Evolutionary conservation across 2,329 filamentous ascomycete genomes (phyloP).

Genomic region (Chaetomiaceae sp.): DNA sequence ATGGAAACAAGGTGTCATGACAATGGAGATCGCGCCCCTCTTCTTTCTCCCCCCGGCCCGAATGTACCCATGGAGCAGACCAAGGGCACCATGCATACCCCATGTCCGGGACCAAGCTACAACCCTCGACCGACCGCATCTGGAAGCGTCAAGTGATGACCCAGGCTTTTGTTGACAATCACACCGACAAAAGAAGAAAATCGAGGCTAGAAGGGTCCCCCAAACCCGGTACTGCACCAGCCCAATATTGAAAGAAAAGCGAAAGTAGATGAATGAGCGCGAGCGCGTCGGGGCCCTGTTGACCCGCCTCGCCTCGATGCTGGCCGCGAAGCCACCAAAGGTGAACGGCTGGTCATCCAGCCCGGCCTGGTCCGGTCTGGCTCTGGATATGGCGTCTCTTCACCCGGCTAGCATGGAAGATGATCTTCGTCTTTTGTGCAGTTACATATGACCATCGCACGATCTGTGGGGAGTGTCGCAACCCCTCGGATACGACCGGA

Average conservation of each 20-base stretch:
- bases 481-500: constrained; percentile 9
- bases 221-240: constrained; percentile 13
- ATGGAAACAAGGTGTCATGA: background rate
- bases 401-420: background rate
- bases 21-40: constrained; percentile 5
- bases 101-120: background rate
- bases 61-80: constrained; percentile 5
- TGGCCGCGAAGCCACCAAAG: background rate
- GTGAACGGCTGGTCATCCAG: background rate
- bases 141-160: constrained; percentile 13
- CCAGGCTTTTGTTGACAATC: constrained; percentile 3
- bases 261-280: background rate
- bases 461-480: constrained; percentile 15
- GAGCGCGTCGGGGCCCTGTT: background rate
- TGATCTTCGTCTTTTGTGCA: background rate
- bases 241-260: constrained; percentile 1
- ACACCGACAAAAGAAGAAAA: constrained; percentile 15
- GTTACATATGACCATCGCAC: constrained; percentile 10
- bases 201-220: background rate
- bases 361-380: background rate
- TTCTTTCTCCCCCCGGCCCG: constrained; percentile 2
- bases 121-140: constrained; percentile 8
- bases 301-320: background rate
- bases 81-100: constrained; percentile 4
- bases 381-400: background rate